Conservation (phyloP, 2,329 filamentous ascomycete species). For the Botrytis elliptica region DNA sequence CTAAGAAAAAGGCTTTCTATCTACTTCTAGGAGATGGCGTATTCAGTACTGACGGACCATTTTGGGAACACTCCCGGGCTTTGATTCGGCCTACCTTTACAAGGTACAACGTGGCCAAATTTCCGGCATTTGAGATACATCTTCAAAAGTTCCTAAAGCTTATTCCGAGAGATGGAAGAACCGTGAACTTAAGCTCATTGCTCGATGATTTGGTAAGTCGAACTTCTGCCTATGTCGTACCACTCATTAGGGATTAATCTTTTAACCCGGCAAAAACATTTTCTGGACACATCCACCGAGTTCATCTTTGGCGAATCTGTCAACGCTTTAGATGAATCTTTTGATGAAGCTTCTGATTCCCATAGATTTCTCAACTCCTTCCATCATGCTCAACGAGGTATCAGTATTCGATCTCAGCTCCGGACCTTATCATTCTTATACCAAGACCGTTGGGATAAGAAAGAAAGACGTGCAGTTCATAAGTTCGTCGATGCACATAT, state of each 20-base stretch:
- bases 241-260: background rate
- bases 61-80: conserved; percentile 30
- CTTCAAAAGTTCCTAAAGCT: conserved; percentile 7
- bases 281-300: conserved; percentile 37
- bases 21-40: conserved; percentile 22
- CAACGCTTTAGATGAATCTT: conserved; percentile 25
- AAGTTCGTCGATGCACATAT: background rate
- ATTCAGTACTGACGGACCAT: conserved; percentile 19
- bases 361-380: conserved; percentile 3
- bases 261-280: conserved; percentile 7
- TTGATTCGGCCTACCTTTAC: conserved; percentile 53
- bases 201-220: background rate
- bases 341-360: background rate
- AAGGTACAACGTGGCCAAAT: conserved; percentile 56
- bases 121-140: conserved; percentile 67
- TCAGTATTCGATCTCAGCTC: background rate
- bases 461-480: background rate
- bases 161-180: conserved; percentile 10
- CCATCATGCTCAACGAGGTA: background rate
- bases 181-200: conserved; percentile 24
- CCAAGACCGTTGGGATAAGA: background rate
- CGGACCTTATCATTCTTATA: background rate
- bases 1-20: background rate
- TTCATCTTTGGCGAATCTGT: conserved; percentile 58
- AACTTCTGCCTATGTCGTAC: background rate